phyloP scores from a whole-genome alignment of 768 basidiomycete genomes.

The Hemileccinum rubropunctum region DNA sequence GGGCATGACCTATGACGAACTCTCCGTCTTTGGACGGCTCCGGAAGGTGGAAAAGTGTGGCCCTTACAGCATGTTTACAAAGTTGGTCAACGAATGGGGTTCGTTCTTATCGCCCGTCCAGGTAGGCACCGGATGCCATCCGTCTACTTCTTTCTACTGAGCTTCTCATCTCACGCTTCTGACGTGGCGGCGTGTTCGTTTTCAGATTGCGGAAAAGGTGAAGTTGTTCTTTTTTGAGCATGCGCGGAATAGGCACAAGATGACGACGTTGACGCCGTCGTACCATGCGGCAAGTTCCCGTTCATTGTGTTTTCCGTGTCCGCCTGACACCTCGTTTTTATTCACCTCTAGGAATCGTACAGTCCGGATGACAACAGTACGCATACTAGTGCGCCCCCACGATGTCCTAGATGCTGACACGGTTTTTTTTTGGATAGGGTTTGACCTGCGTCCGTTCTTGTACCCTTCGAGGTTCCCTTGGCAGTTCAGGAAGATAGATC shows the following conservation, averaged over 20 bases:
- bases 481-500: conserved; percentile 96
- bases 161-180: too few relatives aligned
- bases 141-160: too few relatives aligned
- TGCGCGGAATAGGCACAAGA: conserved; percentile 96
- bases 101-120: conserved; percentile 76
- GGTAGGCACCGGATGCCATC: conserved; percentile 40
- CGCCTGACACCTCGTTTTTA: not conserved
- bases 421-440: conserved; percentile 53
- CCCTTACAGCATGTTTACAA: conserved; percentile 96
- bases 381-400: conserved; percentile 21
- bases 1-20: conserved; percentile 99
- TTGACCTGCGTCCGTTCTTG: conserved; percentile 93
- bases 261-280: conserved; percentile 92
- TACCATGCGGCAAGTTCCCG: conserved; percentile 79
- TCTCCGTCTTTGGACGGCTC: conserved; percentile 89
- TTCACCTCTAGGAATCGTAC: conserved; percentile 75
- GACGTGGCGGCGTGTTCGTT: not conserved
- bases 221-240: conserved; percentile 97
- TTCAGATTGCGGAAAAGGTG: conserved; percentile 89
- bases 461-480: conserved; percentile 94
- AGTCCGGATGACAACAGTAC: conserved; percentile 94
- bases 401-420: not conserved
- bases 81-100: conserved; percentile 94
- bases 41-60: conserved; percentile 97
- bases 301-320: not conserved